A percentile compares a stretch with the other conserved stretches of the same genome.
These are phyloP conservation scores for Spiraea crenata DNA, from an alignment of 331 rosid species.

Conservation along the genomic window DNA sequence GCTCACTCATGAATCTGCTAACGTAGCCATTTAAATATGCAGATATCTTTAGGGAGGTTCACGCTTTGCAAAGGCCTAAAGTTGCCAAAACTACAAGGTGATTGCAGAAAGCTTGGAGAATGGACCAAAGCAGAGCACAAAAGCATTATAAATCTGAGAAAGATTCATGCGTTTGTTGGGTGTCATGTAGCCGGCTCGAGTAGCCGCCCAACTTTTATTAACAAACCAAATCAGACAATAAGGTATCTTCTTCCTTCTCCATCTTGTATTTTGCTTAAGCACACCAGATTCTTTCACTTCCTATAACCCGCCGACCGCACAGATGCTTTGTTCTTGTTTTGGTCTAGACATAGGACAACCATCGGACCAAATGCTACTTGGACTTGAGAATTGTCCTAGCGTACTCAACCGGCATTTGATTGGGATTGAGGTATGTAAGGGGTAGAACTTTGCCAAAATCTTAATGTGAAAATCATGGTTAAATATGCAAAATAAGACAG, in stretches of 20 bases:
- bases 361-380: not conserved
- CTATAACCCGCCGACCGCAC: constrained; percentile 1
- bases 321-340: not conserved
- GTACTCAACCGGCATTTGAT: not conserved
- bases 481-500: not conserved
- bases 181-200: constrained; percentile 1
- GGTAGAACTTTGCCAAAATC: too few relatives aligned
- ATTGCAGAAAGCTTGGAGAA: not conserved
- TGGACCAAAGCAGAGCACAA: not conserved
- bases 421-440: not conserved
- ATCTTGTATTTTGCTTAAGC: constrained; percentile 8
- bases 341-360: not conserved
- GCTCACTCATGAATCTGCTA: too few relatives aligned
- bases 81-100: not conserved
- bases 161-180: not conserved
- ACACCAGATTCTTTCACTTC: constrained; percentile 21
- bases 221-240: constrained; percentile 2
- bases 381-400: too few relatives aligned
- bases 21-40: too few relatives aligned
- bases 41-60: not conserved
- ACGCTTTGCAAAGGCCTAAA: not conserved
- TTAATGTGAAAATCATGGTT: not conserved
- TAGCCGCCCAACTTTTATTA: constrained; percentile 3
- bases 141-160: not conserved
- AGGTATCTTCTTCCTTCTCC: constrained; percentile 20